These are phyloP conservation scores for Clonostachys byssicola DNA, from an alignment of 2,329 filamentous ascomycete genomes.

Conservation along the genomic window DNA sequence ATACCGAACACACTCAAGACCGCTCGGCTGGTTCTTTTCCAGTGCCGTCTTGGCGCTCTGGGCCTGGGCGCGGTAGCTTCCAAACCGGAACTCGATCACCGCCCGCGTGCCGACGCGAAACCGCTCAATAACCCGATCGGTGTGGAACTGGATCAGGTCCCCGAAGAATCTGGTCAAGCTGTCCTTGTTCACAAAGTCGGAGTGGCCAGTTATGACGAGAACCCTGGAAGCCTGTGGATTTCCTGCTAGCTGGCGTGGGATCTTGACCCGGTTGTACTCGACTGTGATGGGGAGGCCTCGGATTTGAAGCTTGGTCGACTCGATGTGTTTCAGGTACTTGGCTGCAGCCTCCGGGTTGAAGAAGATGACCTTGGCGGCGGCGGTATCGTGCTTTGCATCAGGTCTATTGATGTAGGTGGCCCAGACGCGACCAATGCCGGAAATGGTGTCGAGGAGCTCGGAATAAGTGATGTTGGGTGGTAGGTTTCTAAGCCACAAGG, in stretches of 20 bases:
- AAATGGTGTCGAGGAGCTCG: constrained; percentile 38
- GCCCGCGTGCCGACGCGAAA: constrained; percentile 14
- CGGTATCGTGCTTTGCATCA: constrained; percentile 24
- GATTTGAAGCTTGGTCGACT: constrained; percentile 25
- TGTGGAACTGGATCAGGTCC: constrained; percentile 37
- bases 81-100: constrained; percentile 47
- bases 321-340: constrained; percentile 13
- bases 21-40: constrained; percentile 23
- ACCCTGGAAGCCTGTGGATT: constrained; percentile 33
- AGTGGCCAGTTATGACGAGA: constrained; percentile 42
- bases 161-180: constrained; percentile 34
- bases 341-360: constrained; percentile 35
- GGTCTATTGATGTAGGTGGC: constrained; percentile 47
- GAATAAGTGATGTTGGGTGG: constrained; percentile 33
- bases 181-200: constrained; percentile 33
- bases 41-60: constrained; percentile 39
- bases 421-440: constrained; percentile 43
- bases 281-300: constrained; percentile 29
- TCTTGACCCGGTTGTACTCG: constrained; percentile 43
- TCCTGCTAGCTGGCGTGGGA: constrained; percentile 16
- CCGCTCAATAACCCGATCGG: constrained; percentile 34
- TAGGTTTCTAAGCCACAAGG: constrained; percentile 48
- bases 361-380: constrained; percentile 46
- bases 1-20: constrained; percentile 30
- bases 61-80: constrained; percentile 50